These are phyloP conservation scores for Podospora anserina DNA, from an alignment of 495 filamentous ascomycete species.

Conservation along the genomic window DNA sequence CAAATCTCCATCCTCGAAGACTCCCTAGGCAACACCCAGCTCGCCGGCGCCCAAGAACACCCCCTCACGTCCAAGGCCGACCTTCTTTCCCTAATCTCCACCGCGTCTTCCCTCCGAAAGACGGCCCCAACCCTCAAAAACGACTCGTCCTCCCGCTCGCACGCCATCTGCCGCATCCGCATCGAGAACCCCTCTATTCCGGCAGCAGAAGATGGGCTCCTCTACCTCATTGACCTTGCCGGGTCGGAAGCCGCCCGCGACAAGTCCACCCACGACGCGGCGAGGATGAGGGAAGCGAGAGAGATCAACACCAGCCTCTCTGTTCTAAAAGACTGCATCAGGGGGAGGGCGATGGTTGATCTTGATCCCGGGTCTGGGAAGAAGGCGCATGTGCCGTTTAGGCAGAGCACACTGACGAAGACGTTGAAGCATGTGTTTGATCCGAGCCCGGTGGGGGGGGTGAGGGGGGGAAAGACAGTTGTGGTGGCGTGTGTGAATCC, in stretches of 20 bases:
- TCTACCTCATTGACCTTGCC: slow-evolving; percentile 49
- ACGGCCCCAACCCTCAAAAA: slow-evolving; percentile 40
- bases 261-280: slow-evolving; percentile 28
- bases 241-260: slow-evolving; percentile 43
- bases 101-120: slow-evolving; percentile 23
- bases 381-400: slow-evolving; percentile 26
- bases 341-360: slow-evolving; percentile 27
- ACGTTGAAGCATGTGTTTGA: slow-evolving; percentile 32
- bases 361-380: slow-evolving; percentile 10
- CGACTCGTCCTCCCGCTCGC: slow-evolving; percentile 45
- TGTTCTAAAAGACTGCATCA: slow-evolving; percentile 43
- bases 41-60: slow-evolving; percentile 25
- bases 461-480: slow-evolving; percentile 20
- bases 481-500: slow-evolving; percentile 31
- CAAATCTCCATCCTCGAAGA: slow-evolving; percentile 31
- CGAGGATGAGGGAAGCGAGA: slow-evolving; percentile 40
- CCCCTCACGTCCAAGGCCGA: slow-evolving; percentile 18
- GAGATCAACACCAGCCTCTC: slow-evolving; percentile 49
- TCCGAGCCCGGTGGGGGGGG: slow-evolving; percentile 11
- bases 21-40: slow-evolving; percentile 25
- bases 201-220: slow-evolving; percentile 34
- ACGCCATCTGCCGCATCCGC: slow-evolving; percentile 48
- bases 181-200: slow-evolving; percentile 33
- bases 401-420: slow-evolving; percentile 29
- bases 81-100: slow-evolving; percentile 18